These are phyloP conservation scores for Eremochloa ophiuroides DNA, from an alignment of 176 grass and related monocot species.

Conservation along the genomic window DNA sequence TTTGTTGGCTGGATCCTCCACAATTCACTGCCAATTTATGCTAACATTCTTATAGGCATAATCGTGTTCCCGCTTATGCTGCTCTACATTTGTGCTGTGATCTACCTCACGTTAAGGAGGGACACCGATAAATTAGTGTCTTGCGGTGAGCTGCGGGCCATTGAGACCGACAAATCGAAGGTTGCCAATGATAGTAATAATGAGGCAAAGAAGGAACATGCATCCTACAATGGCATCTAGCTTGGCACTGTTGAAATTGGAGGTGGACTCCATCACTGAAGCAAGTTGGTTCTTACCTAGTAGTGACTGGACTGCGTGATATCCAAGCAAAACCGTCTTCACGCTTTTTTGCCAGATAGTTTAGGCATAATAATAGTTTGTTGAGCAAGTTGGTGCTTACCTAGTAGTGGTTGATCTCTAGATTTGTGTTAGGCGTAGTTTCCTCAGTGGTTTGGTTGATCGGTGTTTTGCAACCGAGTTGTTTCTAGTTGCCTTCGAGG, in stretches of 20 bases:
- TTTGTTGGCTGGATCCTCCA: constrained; percentile 57
- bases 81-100: constrained; percentile 38
- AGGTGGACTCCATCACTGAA: background rate
- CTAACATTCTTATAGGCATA: constrained; percentile 42
- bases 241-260: background rate
- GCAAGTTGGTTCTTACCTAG: background rate
- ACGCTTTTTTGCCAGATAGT: background rate
- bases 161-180: background rate
- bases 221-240: background rate
- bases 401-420: background rate
- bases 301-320: background rate
- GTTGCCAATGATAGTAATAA: background rate
- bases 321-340: background rate
- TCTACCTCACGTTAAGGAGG: constrained; percentile 73
- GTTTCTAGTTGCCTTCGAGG: background rate
- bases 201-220: background rate
- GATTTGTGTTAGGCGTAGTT: background rate
- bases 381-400: background rate
- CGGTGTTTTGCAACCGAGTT: background rate
- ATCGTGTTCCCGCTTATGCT: constrained; percentile 56
- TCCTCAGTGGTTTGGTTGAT: background rate
- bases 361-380: background rate
- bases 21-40: constrained; percentile 39
- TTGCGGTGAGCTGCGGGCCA: constrained; percentile 15
- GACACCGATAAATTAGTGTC: constrained; percentile 37